Evolutionary conservation across 352 stramenopile genomes (phyloP), one percentile per base, ranked within the genome.

Genomic region (Phytophthora vignae): DNA sequence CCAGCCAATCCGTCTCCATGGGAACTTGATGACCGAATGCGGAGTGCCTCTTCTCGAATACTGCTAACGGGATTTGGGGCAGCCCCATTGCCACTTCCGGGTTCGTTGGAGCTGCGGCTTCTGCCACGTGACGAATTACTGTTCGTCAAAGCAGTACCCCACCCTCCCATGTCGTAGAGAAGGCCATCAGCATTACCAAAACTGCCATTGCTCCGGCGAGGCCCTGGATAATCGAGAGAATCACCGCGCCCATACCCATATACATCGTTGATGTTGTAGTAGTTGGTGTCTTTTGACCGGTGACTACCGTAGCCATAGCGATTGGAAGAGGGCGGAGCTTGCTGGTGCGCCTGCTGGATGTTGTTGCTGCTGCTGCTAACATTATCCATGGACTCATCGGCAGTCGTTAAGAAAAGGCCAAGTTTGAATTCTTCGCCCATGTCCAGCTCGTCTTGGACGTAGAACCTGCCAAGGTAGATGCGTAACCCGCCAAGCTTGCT

Each of bases 401-500:
- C 80, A 4, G 83, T 90, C 19, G 84, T 90, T 2, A 94, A 60
- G 19, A 92, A 81, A n/a, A 94, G 62, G 4, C 87, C 87, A 46
- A 92, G 83, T 55, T 94, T 92, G 53, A 91, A 94, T 55, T 92
- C 85, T 40, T 92, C 84, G n/a, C 83, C 81, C 64, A 84, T 78
- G 27, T 90, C 81, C 10, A 80, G 50, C 21, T 93, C 85, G 46
- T 91, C 85, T 21, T 88, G 78, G 2, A 91, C 78, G 73, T 93
- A 93, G 52, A 95, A 95, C 9, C 85, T 79, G 10, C 88, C 88
- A 0, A 95, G 71, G 38, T 91, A 89, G 27, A 95, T 92, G 15
- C 83, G 81, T 29, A 95, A 60, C 4, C 88, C 85, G 31, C 88
- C 88, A 11, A 93, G 69, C 53, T 85, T 81, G 9, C 74, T 79